Conservation (phyloP, 768 basidiomycete genomes). For the Porpolomopsis calyptriformis region DNA sequence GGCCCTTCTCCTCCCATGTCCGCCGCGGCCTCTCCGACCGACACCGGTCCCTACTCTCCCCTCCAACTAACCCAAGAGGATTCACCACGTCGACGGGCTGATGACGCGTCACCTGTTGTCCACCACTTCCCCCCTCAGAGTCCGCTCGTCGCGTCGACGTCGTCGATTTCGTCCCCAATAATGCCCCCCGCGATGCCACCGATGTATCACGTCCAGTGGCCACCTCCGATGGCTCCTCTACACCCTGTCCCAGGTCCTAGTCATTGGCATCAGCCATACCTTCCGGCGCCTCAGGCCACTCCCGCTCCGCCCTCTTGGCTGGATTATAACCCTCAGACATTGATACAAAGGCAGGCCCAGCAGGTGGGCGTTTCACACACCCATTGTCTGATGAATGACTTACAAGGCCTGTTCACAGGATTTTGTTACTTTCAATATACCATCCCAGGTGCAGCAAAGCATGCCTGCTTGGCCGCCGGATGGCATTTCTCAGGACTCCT, state of each 20-base stretch:
- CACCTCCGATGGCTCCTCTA: neutral
- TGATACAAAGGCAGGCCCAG: too few species aligned
- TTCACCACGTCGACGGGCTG: slow-evolving; percentile 7
- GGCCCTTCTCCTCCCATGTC: slow-evolving; percentile 48
- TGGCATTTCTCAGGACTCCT: neutral
- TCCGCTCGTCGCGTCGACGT: neutral
- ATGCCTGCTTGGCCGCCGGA: neutral
- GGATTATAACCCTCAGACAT: neutral
- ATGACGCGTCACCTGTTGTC: slow-evolving; percentile 9
- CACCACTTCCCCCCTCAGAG: slow-evolving; percentile 1
- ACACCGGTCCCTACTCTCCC: slow-evolving; percentile 14
- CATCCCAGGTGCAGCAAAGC: neutral
- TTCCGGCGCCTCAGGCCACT: neutral
- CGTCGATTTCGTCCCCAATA: neutral
- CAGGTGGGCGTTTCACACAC: too few species aligned
- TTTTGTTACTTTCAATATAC: slow-evolving; percentile 2
- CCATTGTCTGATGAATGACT: too few species aligned
- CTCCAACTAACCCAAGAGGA: slow-evolving; percentile 8
- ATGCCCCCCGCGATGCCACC: neutral
- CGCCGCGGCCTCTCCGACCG: slow-evolving; percentile 36
- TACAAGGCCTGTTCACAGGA: too few species aligned
- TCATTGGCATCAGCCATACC: slow-evolving; percentile 1
- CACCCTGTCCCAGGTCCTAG: neutral
- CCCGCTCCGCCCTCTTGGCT: neutral
- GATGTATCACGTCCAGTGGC: neutral